Conservation (phyloP, 2,329 filamentous ascomycete species). For the Pseudogymnoascus sp. region DNA sequence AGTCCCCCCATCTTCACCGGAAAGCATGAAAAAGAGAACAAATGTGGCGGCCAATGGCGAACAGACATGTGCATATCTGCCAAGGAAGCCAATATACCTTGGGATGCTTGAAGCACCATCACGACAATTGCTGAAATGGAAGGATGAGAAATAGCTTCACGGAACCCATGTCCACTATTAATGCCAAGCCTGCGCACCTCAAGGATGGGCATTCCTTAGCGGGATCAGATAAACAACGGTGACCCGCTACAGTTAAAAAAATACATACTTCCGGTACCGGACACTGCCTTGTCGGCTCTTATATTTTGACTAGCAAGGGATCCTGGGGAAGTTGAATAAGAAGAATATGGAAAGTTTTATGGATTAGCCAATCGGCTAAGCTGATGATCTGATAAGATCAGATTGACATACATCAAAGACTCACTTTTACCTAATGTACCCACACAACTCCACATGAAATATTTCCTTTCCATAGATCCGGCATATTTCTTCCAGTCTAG, state of each 20-base stretch:
- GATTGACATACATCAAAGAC: not conserved
- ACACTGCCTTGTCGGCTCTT: not conserved
- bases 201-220: not conserved
- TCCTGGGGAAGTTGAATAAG: not conserved
- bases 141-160: not conserved
- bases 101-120: not conserved
- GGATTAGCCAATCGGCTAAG: not conserved
- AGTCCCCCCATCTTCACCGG: not conserved
- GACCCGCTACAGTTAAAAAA: not conserved
- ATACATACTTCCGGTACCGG: not conserved
- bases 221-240: not conserved
- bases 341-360: not conserved
- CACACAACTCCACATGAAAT: not conserved
- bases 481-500: not conserved
- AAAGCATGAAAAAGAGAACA: not conserved
- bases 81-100: not conserved
- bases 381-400: not conserved
- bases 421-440: not conserved
- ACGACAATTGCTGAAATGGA: not conserved
- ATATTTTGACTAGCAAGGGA: not conserved
- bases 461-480: too few species aligned
- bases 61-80: not conserved
- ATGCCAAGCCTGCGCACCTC: not conserved
- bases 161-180: not conserved
- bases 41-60: not conserved